Base-by-base conservation (phyloP, 1,284 basidiomycete species). In the Boletellus sp. region DNA sequence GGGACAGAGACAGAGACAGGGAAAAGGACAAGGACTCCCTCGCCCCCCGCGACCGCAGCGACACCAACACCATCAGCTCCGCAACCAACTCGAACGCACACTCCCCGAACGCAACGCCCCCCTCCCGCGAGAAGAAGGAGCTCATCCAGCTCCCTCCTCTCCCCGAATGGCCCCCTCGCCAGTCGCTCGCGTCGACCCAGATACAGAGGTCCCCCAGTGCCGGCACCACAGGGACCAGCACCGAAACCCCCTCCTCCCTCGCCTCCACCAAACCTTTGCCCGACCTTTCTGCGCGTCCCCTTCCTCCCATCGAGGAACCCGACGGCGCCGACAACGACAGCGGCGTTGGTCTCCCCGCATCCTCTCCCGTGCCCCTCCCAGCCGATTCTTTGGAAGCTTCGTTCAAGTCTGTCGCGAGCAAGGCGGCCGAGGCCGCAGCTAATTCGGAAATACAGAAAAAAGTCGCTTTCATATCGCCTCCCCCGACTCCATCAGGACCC, bases 401-500 rank as follows among this genome's bases (percentile, higher is more conserved):
- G 8, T 60, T 76, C 39, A 73, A 70, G 22, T 73, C 76, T 27
- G 76, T 68, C 55, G 76, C 77, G 17, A 75, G 79, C 58, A 84
- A 79, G 64, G 68, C 67, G 33, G 69, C 72, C 40, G 76, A 79
- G 54, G 54, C 58, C 33, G 36, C 53, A 14, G 20, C 45, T 13
- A 56, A 16, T 43, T 35, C 52, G 43, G 80, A 83, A 53, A 71
- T 78, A 23, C 79, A 79, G 58, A 90, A 90, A 73, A 89, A 89
- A 69, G 87, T 91, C 43, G 87, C 87, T 20, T 91, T 91, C 69
- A 75, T 87, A 57, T 88, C 87, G 20, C 87, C 86, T 33, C 80
- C 84, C 35, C 84, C 79, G 23, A 87, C 86, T 0, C 79, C 79
- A 19, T 70, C 66, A 48, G 63, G 52, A 50, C 63, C 64, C 66